phyloP scores from a whole-genome alignment of 176 grass and related monocot species.

The Stipa capillata region DNA sequence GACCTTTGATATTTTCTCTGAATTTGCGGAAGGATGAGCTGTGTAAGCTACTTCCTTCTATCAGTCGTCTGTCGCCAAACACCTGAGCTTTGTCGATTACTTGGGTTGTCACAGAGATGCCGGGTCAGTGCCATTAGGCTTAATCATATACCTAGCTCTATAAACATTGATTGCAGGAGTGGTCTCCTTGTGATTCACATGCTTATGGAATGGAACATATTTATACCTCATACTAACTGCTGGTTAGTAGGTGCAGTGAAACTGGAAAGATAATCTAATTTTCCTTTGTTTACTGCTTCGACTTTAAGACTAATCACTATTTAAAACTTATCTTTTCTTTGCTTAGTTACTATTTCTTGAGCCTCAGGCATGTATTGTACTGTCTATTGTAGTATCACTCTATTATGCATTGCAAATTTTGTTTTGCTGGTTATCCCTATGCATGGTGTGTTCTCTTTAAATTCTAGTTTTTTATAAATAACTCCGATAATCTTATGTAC shows the following conservation, averaged over 20 bases:
- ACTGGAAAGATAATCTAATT: too few species aligned
- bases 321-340: neutral
- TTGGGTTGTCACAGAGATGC: constrained; percentile 86
- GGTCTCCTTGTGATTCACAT: too few species aligned
- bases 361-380: neutral
- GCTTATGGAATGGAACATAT: neutral
- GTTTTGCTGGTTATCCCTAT: neutral
- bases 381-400: neutral
- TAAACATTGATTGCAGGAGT: too few species aligned
- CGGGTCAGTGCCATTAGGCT: constrained; percentile 42
- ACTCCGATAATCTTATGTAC: neutral
- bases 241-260: neutral
- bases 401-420: neutral
- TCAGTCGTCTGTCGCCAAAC: constrained; percentile 84
- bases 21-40: constrained; percentile 66
- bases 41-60: constrained; percentile 82
- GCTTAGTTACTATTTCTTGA: too few species aligned
- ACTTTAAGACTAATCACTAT: neutral
- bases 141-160: neutral
- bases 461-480: neutral
- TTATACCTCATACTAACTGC: neutral
- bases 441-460: neutral
- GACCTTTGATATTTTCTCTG: constrained; percentile 64
- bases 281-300: too few species aligned
- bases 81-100: constrained; percentile 71